Evolutionary conservation across 2,329 filamentous ascomycete species (phyloP).

Genomic region (Colletotrichum sp.): DNA sequence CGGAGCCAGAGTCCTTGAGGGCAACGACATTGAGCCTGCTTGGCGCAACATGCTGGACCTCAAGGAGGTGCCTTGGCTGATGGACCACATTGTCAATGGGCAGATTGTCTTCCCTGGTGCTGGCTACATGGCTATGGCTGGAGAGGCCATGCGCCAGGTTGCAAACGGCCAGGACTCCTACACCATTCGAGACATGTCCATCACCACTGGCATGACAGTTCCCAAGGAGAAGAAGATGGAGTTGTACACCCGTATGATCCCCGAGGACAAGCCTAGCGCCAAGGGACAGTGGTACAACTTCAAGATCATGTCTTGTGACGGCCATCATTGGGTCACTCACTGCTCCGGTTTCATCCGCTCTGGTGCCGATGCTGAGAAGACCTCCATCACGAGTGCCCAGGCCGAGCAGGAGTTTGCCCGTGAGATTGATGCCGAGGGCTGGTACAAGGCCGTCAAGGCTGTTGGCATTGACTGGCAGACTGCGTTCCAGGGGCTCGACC

Average conservation of each 20-base stretch:
- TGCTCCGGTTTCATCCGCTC: conserved; percentile 21
- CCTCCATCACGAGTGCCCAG: background rate
- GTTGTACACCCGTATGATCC: conserved; percentile 34
- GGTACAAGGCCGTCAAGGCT: conserved; percentile 7
- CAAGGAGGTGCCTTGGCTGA: conserved; percentile 9
- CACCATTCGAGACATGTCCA: conserved; percentile 33
- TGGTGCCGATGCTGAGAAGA: background rate
- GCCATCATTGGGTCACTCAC: conserved; percentile 31
- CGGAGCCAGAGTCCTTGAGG: background rate
- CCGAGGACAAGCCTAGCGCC: background rate
- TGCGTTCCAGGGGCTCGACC: background rate
- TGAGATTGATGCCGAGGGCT: background rate
- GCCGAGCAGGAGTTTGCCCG: background rate
- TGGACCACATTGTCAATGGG: conserved; percentile 10
- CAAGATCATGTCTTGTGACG: conserved; percentile 33
- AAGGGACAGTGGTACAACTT: conserved; percentile 35
- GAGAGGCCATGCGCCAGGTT: conserved; percentile 2
- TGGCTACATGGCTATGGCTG: conserved; percentile 6
- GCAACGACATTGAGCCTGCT: conserved; percentile 2
- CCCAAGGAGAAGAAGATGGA: conserved; percentile 32
- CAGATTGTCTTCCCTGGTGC: conserved; percentile 9
- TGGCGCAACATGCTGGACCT: conserved; percentile 14
- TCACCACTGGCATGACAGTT: conserved; percentile 32
- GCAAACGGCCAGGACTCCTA: conserved; percentile 22
- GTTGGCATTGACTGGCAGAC: conserved; percentile 10